Base-by-base conservation (phyloP, 2,329 filamentous ascomycete genomes). In the Lachnellula cervina region DNA sequence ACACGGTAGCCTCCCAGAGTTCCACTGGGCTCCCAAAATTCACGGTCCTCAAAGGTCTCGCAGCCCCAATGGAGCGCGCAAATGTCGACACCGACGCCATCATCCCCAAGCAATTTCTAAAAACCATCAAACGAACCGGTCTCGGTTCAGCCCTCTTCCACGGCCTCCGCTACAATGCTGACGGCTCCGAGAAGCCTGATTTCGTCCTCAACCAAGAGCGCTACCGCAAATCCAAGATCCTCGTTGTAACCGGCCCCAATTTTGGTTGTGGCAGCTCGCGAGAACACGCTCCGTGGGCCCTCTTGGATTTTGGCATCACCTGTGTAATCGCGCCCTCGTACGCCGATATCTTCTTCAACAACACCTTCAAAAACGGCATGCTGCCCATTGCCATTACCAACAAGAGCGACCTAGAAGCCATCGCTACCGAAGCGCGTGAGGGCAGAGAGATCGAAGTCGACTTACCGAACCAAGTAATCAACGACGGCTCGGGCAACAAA, bases 361-460 rank as follows among this genome's bases (percentile, higher is more conserved):
- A 99, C 80, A 94, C 89, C n/a, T 97, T 97, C 83, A 97, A 99
- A 82, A 99, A 99, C 77, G 93, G 93, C 77, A 97, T 97, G 94
- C 79, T 97, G 61, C 92, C 93, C 48, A 84, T 97, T 59, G 75
- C 80, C 57, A 88, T 97, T 69, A 76, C 80, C 34, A 84, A 93
- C 71, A 74, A 83, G 62, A 77, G 74, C 1, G 79, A 82, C 34
- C 76, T 97, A 4, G 79, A 88, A 44, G 79, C 79, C 59, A 85
- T 97, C 61, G 86, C 88, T 38, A 82, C 78, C 25, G 89, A 95
- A 73, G 92, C 92, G 35, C 80, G 80, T 38, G 88, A 89, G 3
- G 90, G 90, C 55, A 81, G 81, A 56, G 92, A 97, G 72, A 77
- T 97, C 62, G 92, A 97, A 75, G 81, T 97, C 58, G 93, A 97